These are phyloP conservation scores for Gnaphalium uliginosum DNA, from an alignment of 129 eudicot species.

Conservation along the genomic window DNA sequence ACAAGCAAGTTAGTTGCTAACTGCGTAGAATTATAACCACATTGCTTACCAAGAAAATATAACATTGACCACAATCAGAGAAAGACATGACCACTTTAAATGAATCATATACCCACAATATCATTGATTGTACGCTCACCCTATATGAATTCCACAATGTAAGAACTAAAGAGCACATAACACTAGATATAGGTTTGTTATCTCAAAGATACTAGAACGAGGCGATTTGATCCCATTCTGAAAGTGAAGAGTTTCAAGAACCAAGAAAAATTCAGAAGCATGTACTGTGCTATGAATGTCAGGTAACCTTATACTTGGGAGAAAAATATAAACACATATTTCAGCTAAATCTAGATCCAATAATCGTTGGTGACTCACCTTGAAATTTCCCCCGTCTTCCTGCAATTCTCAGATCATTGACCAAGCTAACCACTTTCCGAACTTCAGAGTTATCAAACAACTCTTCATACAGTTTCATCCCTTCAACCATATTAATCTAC, in stretches of 20 bases:
- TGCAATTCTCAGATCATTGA: conserved; percentile 66
- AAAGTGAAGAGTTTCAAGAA: conserved; percentile 18
- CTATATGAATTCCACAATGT: conserved; percentile 3
- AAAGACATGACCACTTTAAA: conserved; percentile 27
- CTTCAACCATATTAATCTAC: conserved; percentile 30
- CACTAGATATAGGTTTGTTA: conserved; percentile 15
- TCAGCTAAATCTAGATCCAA: not conserved
- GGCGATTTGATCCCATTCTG: conserved; percentile 12
- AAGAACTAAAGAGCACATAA: conserved; percentile 15
- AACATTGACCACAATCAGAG: not conserved
- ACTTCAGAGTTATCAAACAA: conserved; percentile 60
- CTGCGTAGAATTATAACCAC: not conserved
- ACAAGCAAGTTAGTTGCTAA: too few species aligned
- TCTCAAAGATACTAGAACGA: conserved; percentile 15
- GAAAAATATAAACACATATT: not conserved
- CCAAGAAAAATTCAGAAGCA: conserved; percentile 17
- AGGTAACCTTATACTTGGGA: not conserved
- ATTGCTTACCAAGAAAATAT: not conserved
- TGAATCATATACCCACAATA: conserved; percentile 12
- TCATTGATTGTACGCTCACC: conserved; percentile 18
- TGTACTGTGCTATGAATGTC: not conserved
- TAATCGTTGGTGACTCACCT: conserved; percentile 14
- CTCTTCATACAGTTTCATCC: conserved; percentile 52
- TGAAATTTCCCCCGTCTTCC: conserved; percentile 57
- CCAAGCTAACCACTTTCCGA: conserved; percentile 52